Base-by-base conservation (phyloP, 2,329 filamentous ascomycete genomes). In the Ascochyta koolunga region DNA sequence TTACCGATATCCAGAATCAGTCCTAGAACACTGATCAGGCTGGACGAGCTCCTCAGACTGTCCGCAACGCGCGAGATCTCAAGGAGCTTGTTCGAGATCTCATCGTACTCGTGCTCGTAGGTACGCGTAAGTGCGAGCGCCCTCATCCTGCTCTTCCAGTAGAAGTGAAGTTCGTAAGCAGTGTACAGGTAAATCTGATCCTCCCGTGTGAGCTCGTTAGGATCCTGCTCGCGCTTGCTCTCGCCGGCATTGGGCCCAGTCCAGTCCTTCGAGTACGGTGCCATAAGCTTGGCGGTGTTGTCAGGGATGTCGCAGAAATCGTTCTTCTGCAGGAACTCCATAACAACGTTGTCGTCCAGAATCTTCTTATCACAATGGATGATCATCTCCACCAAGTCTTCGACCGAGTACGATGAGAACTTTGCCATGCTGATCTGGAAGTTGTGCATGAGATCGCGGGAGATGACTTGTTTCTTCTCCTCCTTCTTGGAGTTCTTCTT, bases 1-100 rank as follows among this genome's bases (percentile, higher is more conserved):
- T 99, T 99, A 76, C 95, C 95, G 70, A 99, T 96, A 75, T 97
- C 93, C 67, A 99, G 81, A 76, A 99, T 99, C 58, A 98, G 83
- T 54, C 93, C 93, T 51, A 99, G 85, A 40, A 99, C 92, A 62
- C 96, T 97, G 88, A 98, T 96, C 67, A 99, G 79, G 22, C 91
- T 89, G 22, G 96, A 91, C 1, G 93, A 97, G 71, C 96, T 92
- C 41, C 93, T 86, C 49, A 99, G 79, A 9, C 91, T 90, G 77
- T 98, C 93, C 4, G 93, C 93, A 8, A 96, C 92, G 25, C 80
- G 80, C 31, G 96, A 89, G n/a, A 99, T 86, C 57, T 95, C 87
- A 61, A 88, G 88, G 56, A 98, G 85, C 78, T 95, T 96, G 36
- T 83, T 81, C 10, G 89, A 91, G 38, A 98, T 88, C 68, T 98